phyloP scores from a whole-genome alignment of 2,329 filamentous ascomycete species.

The Hypocreales sp. region DNA sequence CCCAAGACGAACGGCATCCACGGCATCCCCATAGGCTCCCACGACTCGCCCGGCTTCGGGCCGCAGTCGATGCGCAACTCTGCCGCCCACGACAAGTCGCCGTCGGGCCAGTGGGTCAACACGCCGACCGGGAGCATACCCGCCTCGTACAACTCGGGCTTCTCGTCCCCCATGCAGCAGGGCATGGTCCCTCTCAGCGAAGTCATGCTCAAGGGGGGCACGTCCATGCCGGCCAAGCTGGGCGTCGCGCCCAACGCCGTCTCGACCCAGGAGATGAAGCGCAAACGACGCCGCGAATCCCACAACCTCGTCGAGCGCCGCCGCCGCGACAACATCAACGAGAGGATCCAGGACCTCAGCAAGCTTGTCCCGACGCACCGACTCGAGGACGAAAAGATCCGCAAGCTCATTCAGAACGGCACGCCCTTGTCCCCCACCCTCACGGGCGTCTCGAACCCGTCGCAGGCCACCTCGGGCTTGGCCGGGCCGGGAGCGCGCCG shows the following conservation, averaged over 20 bases:
- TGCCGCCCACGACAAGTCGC: slow-evolving; percentile 60
- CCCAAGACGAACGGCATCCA: slow-evolving; percentile 71
- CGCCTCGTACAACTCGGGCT: slow-evolving; percentile 78
- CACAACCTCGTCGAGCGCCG: slow-evolving; percentile 94
- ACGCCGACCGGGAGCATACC: slow-evolving; percentile 64
- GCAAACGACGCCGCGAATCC: slow-evolving; percentile 77
- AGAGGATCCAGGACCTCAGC: slow-evolving; percentile 92
- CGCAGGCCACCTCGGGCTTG: slow-evolving; percentile 70
- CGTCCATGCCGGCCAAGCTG: slow-evolving; percentile 82
- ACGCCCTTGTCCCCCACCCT: slow-evolving; percentile 77
- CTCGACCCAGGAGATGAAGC: slow-evolving; percentile 85
- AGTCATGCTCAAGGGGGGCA: slow-evolving; percentile 73
- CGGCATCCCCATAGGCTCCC: slow-evolving; percentile 49
- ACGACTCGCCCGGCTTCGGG: slow-evolving; percentile 57
- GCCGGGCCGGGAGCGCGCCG: slow-evolving; percentile 73
- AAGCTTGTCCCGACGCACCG: slow-evolving; percentile 84
- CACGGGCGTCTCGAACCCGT: slow-evolving; percentile 51
- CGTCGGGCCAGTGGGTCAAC: slow-evolving; percentile 81
- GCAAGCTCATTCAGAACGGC: slow-evolving; percentile 87
- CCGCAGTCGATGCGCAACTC: slow-evolving; percentile 64
- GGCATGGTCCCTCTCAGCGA: slow-evolving; percentile 70
- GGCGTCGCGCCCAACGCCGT: slow-evolving; percentile 34
- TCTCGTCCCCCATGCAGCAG: slow-evolving; percentile 64
- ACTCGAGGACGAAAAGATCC: slow-evolving; percentile 91
- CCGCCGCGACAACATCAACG: slow-evolving; percentile 94